Percentiles rank a stretch among this genome's conserved stretches.
These are phyloP conservation scores for Neurospora intermedia DNA, from an alignment of 495 filamentous ascomycete species.

Conservation along the genomic window DNA sequence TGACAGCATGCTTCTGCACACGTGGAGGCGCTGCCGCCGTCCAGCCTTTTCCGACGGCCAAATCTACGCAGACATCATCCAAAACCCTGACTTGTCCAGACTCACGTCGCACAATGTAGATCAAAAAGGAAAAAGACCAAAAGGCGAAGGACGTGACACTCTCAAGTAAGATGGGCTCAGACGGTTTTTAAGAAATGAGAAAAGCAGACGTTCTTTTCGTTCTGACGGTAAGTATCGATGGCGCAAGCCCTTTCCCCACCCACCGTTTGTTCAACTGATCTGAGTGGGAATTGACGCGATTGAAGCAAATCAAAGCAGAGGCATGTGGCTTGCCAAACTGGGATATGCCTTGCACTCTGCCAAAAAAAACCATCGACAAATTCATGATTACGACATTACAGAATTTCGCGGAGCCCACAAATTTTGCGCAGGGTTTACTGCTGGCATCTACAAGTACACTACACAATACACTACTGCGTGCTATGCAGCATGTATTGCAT, in stretches of 20 bases:
- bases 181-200: not conserved
- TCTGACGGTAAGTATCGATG: not conserved
- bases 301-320: not conserved
- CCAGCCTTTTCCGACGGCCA: not conserved
- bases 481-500: no score
- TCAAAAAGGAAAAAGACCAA: not conserved
- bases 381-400: not conserved
- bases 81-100: not conserved
- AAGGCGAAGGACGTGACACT: not conserved
- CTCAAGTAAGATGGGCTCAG: not conserved
- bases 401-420: not conserved
- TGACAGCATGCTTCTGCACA: not conserved
- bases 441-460: not conserved
- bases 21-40: not conserved
- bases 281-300: not conserved
- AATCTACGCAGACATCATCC: not conserved
- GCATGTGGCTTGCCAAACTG: not conserved
- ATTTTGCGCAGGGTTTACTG: not conserved
- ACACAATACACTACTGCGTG: no score
- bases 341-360: not conserved
- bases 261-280: not conserved
- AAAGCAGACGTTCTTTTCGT: not conserved
- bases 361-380: not conserved
- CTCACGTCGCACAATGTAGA: not conserved
- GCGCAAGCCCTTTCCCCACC: not conserved